phyloP scores from a whole-genome alignment of 331 rosid species.

The Stylosanthes scabra region DNA sequence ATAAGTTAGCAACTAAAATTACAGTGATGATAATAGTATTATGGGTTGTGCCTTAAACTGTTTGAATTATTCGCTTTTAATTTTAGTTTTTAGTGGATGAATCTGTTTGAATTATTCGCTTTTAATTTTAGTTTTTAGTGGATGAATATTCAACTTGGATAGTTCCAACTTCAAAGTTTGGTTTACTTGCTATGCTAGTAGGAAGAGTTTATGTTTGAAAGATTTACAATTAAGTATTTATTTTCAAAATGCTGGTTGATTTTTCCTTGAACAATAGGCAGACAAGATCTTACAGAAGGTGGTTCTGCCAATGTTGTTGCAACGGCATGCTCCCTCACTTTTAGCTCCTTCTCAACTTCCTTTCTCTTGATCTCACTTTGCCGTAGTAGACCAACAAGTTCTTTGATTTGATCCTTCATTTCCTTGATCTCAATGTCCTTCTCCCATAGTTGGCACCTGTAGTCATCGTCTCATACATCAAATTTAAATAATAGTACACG shows the following conservation, averaged over 20 bases:
- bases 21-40: conserved; percentile 17
- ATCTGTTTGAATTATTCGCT: neutral
- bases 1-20: conserved; percentile 34
- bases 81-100: no score
- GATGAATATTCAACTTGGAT: no score
- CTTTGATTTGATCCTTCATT: conserved; percentile 95
- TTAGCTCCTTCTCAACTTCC: conserved; percentile 92
- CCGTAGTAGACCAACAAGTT: conserved; percentile 89
- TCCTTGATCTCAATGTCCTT: conserved; percentile 83
- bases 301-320: conserved; percentile 70
- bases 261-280: conserved; percentile 25
- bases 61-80: neutral
- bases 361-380: conserved; percentile 91
- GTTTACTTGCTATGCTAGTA: conserved; percentile 25
- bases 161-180: no score
- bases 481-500: conserved; percentile 27
- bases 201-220: neutral
- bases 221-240: conserved; percentile 3
- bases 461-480: conserved; percentile 34
- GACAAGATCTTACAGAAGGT: conserved; percentile 64
- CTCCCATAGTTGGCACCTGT: conserved; percentile 96
- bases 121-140: no score
- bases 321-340: conserved; percentile 80
- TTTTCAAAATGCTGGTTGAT: conserved; percentile 18
- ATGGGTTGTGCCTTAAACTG: no score